phyloP scores from a whole-genome alignment of 2,329 filamentous ascomycete genomes.

The Trichoderma endophyticum region DNA sequence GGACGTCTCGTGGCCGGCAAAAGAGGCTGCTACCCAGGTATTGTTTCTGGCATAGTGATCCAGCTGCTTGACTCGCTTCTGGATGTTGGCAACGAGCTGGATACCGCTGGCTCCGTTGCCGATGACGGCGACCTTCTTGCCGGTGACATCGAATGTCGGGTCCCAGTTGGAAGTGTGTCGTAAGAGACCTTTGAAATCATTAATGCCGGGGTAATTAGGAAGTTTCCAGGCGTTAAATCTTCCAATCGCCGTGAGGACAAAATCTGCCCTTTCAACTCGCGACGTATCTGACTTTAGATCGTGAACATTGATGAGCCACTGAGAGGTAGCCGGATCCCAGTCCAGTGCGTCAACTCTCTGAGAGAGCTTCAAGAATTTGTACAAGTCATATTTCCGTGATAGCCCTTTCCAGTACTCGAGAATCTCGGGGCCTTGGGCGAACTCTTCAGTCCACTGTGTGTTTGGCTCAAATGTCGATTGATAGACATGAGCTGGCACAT shows the following conservation, averaged over 20 bases:
- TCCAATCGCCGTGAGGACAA: conserved; percentile 62
- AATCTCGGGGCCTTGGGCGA: conserved; percentile 65
- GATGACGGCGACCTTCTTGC: conserved; percentile 56
- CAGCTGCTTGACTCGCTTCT: conserved; percentile 46
- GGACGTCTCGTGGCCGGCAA: conserved; percentile 53
- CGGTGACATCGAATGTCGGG: conserved; percentile 44
- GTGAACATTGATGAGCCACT: conserved; percentile 50
- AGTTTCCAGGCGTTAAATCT: conserved; percentile 64
- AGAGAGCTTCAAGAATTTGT: conserved; percentile 53
- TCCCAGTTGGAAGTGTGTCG: conserved; percentile 63
- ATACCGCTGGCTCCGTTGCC: conserved; percentile 63
- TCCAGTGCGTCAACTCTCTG: conserved; percentile 53
- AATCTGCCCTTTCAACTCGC: conserved; percentile 51
- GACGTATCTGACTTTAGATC: conserved; percentile 38
- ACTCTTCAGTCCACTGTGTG: conserved; percentile 65
- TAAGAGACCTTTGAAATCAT: conserved; percentile 52
- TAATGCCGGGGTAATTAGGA: conserved; percentile 57
- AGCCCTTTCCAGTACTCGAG: conserved; percentile 62
- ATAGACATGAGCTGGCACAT: conserved; percentile 68
- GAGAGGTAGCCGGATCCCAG: conserved; percentile 52
- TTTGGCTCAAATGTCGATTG: conserved; percentile 67
- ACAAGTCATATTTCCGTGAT: conserved; percentile 62
- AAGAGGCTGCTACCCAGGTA: conserved; percentile 66
- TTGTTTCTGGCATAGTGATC: conserved; percentile 64
- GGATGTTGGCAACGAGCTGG: conserved; percentile 53